Base-by-base conservation (phyloP, 208 protist species). In the Spongospora subterranea region DNA sequence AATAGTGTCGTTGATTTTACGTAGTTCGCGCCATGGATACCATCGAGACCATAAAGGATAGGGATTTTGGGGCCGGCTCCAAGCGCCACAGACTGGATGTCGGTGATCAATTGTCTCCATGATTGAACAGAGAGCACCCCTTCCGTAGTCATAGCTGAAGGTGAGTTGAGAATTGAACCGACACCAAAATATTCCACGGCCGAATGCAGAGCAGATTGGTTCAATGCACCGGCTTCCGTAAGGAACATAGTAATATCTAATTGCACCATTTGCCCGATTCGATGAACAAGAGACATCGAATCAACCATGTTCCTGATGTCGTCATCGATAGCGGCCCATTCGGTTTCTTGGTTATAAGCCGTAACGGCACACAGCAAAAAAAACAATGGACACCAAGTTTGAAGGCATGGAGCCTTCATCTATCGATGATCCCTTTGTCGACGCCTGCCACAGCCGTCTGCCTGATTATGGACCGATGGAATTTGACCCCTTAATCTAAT, bases 1-100 rank as follows among this genome's bases (percentile, higher is more conserved):
- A 95, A 95, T 17, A 95, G 71, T 46, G 93, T 95, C 38, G 93
- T 92, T 24, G 64, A 77, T 40, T 0, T 0, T 17, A 94, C 64
- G 45, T 91, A 94, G 39, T 43, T 77, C 41, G 92, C 91, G 43
- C 92, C 93, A 77, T 95, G 93, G 43, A 94, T 90, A 11, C 91
- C 91, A 82, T 95, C 93, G 35, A 94, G 88, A 0, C 93, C 94
- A 53, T 93, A 93, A 13, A 94, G 24, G 29, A 95, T 71, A 20
- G 94, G 93, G 50, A 94, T 90, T 40, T 46, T 53, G 17, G 45
- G 45, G 29, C 90, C 88, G 32, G 0, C 0, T 17, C 38, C 0
- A 0, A 17, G 0, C 38, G 90, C 64, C 24, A 88, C 29, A 13
- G 17, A 20, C 41, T 92, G 46, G 43, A 92, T n/a, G 0, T 60